Evolutionary conservation across 2,329 filamentous ascomycete species (phyloP), one percentile per base, ranked within the genome.

Genomic region (Blastomyces parvus): DNA sequence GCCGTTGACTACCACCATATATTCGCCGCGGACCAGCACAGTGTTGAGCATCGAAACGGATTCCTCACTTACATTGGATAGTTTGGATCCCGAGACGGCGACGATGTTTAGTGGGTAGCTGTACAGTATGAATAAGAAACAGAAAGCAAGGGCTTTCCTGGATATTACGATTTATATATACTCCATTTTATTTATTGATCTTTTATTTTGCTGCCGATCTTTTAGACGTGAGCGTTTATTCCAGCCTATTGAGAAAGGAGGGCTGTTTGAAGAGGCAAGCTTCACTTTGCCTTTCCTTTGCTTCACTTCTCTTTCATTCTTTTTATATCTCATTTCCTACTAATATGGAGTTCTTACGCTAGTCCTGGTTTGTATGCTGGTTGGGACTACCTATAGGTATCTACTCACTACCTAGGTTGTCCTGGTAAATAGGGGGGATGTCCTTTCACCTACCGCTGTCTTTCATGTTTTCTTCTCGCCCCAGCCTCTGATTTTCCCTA

Each of bases 41-140:
- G 64, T 71, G 60, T 65, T 71, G 55, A 73, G 69, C 53, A 66
- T 70, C 60, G 71, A 72, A 50, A 71, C 68, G 40, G 65, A 66
- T 38, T 70, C 69, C 1, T 70, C 67, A 36, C 58, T 65, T 42
- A 72, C 71, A 25, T 61, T 73, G 46, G 71, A 74, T 58, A 73
- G 69, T 19, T 61, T 71, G 38, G 67, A 68, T 59, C 63, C 63
- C 5, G 63, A 68, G 57, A 68, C 64, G 22, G 64, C 65, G 38
- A 67, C 64, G 38, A 65, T 66, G 63, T 36, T 66, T 22, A 66
- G 66, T 58, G 57, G 56, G 33, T 67, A 61, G 13, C 2, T 52
- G 48, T 52, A 52, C 6, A 27, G 48, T 27, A 14, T 14, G 8
- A 17, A 6, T 52, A 27, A 27, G 25, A 3, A 22, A 14, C 5